Base-by-base conservation (phyloP, 768 basidiomycete genomes). In the Amanita subjunquillea region DNA sequence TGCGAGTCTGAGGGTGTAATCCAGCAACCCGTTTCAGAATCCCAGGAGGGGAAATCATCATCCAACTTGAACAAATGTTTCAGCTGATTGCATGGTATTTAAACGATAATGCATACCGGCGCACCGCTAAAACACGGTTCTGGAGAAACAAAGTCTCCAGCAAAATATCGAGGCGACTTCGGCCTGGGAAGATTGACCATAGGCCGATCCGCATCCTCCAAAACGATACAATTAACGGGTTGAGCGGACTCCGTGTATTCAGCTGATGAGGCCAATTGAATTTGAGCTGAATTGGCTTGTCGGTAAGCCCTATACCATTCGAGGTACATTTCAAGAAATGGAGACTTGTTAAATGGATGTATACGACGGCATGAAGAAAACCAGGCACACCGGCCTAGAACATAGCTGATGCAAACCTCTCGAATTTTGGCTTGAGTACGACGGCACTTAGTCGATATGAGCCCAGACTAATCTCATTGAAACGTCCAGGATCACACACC, bases 351-450 rank as follows among this genome's bases (percentile, higher is more conserved):
- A 13, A 57, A 48, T 2, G 69, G 69, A 48, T 70, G 69, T 9
- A 69, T 57, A 2, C 65, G 62, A 32, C 12, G 13, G 38, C 72
- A 73, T 2, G 43, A 17, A 5, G 30, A 3, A 29, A 4, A 38
- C 23, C 50, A 41, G 0, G 5, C 8, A 46, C 72, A 73, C 39
- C 54, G 49, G 10, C 55, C 48, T 1, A 15, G 27, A 22, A 69
- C 48, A 54, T 65, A 72, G 15, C 62, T 54, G 15, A 54, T 60
- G 54, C 72, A 73, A 5, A 72, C 62, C 32, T 68, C 64, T 27
- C 58, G 51, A 6, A 43, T 47, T 1, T 17, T 6, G 1, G 67
- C 69, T 0, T 45, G 54, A 0, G 70, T 72, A 6, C 55, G 63
- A 40, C 57, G 57, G 6, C 67, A 64, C 69, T 73, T 40, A 3